Percentiles rank a stretch among this genome's conserved stretches.
These are phyloP conservation scores for Hirschfeldia incana DNA, from an alignment of 345 rosid genomes.

Conservation along the genomic window DNA sequence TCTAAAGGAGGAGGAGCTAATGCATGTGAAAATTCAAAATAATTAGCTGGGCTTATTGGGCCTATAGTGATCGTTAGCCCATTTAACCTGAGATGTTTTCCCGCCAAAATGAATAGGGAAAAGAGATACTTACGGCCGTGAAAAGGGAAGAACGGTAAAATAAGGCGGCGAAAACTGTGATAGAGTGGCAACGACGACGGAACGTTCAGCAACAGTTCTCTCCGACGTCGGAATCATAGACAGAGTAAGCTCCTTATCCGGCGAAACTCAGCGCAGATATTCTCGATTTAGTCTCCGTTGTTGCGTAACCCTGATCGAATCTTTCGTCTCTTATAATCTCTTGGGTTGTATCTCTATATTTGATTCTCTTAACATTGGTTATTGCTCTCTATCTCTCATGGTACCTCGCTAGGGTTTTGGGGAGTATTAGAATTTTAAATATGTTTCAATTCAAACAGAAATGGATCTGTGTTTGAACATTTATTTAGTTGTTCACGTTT, in stretches of 20 bases:
- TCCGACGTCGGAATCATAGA: slow-evolving; percentile 14
- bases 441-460: not conserved
- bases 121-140: not conserved
- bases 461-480: not conserved
- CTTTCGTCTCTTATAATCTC: not conserved
- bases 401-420: not conserved
- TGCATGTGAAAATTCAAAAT: not conserved
- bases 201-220: not conserved
- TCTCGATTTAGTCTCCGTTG: not conserved
- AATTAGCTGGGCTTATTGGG: not conserved
- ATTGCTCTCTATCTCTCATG: not conserved
- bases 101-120: slow-evolving; percentile 9
- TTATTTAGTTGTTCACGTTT: not conserved
- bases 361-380: not conserved
- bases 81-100: not conserved
- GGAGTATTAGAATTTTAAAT: not conserved
- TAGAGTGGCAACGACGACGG: not conserved
- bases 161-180: not conserved
- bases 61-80: slow-evolving; percentile 2
- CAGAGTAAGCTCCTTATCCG: not conserved
- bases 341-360: not conserved
- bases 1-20: not conserved
- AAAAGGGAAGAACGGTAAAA: not conserved
- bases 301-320: not conserved
- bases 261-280: not conserved